Evolutionary conservation across 495 filamentous ascomycete species (phyloP), one percentile per base, ranked within the genome.

Genomic region (Cercophora scortea): DNA sequence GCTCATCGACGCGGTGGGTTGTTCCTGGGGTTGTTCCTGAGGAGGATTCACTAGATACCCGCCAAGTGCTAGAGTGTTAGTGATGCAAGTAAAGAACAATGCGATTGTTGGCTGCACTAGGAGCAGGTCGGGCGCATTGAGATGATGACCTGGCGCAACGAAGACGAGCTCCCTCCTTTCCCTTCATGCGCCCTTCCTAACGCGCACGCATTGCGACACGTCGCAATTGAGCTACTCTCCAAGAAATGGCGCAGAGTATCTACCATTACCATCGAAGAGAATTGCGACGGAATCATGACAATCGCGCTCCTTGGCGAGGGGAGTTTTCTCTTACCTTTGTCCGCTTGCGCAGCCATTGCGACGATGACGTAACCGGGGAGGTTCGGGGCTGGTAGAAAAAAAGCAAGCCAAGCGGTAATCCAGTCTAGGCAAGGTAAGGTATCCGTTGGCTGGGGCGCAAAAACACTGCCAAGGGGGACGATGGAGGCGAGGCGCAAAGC

Each of bases 331-430:
- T 61, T 64, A 75, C 72, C 71, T 71, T 74, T 69, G 42, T 69
- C 63, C 49, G 64, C 59, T 59, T 66, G 60, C 49, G 63, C 59
- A 57, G 64, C 59, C 60, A 56, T 71, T 54, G 46, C 67, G 51
- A 64, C 65, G 61, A 76, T 74, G 71, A 71, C 73, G 71, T 74
- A 71, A 66, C 25, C 35, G 19, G 62, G 12, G 51, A 41, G 15
- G 49, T 43, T 39, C 40, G 34, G 55, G 32, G 47, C 54, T 49
- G 25, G 10, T 46, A 10, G 38, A 4, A 25, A 25, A 25, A 25
- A 25, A n/a, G n/a, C 25, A 25, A 25, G 25, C 25, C 25, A 25
- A 25, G 25, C 25, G 25, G 25, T 25, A 25, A 25, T 25, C 25
- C 25, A 25, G 25, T 25, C 36, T 38, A 45, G 17, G 18, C 16